Evolutionary conservation across 768 basidiomycete species (phyloP).

Genomic region (Phanerochaete carnosa): DNA sequence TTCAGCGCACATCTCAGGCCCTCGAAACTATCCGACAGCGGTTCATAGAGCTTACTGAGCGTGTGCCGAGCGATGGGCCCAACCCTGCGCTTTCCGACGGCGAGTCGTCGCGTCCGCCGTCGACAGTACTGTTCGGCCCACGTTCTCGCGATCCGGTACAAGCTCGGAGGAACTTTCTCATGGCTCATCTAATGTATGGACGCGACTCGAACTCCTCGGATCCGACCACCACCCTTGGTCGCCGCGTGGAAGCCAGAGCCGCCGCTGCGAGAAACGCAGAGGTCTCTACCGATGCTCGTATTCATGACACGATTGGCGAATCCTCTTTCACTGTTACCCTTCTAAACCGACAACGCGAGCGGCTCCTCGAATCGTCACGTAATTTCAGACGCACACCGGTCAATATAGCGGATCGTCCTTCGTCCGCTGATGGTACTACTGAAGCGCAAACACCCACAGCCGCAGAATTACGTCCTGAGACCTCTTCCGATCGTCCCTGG

Average conservation of each 20-base stretch:
- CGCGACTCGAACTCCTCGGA: constrained; percentile 9
- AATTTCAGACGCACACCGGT: background rate
- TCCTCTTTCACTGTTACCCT: background rate
- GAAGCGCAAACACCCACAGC: background rate
- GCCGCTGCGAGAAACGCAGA: background rate
- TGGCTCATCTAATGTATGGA: background rate
- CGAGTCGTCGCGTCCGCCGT: background rate
- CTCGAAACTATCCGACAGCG: constrained; percentile 6
- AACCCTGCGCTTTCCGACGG: background rate
- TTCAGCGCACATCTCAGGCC: background rate
- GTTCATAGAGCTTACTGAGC: constrained; percentile 2
- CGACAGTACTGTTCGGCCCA: background rate
- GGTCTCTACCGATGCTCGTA: background rate
- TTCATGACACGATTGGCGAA: background rate
- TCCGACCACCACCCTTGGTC: constrained; percentile 16
- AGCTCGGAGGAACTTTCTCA: background rate
- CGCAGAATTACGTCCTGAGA: background rate
- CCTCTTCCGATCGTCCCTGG: background rate
- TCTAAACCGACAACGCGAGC: constrained; percentile 10
- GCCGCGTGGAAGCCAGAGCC: constrained; percentile 18
- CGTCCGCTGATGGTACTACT: background rate
- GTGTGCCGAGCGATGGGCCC: background rate
- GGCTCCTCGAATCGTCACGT: constrained; percentile 5
- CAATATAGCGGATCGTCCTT: background rate
- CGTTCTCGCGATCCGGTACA: background rate